Conservation (phyloP, 2,329 filamentous ascomycete genomes). For the Venturia effusa region DNA sequence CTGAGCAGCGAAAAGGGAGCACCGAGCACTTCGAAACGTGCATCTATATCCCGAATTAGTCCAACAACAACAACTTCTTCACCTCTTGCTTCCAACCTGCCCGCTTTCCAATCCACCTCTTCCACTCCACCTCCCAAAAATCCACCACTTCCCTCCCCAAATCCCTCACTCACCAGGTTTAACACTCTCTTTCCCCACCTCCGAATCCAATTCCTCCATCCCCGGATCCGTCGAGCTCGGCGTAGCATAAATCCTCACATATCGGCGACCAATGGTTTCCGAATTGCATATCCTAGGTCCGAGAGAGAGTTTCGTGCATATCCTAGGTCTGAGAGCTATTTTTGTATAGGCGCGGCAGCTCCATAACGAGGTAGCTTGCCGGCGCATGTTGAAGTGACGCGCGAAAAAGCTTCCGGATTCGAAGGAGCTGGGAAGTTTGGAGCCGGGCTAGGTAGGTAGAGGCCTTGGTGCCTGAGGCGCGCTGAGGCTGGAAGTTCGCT, state of each 20-base stretch:
- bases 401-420: neutral
- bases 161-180: neutral
- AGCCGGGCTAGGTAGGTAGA: neutral
- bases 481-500: neutral
- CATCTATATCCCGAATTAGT: conserved; percentile 51
- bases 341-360: neutral
- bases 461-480: neutral
- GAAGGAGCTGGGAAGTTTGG: neutral
- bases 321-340: neutral
- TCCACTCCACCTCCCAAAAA: neutral
- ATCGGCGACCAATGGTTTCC: neutral
- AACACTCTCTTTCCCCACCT: neutral
- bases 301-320: neutral
- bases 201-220: conserved; percentile 1
- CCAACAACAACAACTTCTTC: neutral
- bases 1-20: conserved; percentile 89
- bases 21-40: conserved; percentile 86
- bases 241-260: conserved; percentile 9
- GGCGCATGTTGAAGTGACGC: conserved; percentile 7
- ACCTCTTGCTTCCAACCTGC: neutral
- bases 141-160: neutral
- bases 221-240: conserved; percentile 6
- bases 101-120: neutral
- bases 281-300: neutral
- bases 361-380: conserved; percentile 8